A percentile compares a stretch with the other conserved stretches of the same genome.
These are phyloP conservation scores for Ceratobasidium sp. DNA, from an alignment of 1,284 basidiomycete genomes.

Conservation along the genomic window DNA sequence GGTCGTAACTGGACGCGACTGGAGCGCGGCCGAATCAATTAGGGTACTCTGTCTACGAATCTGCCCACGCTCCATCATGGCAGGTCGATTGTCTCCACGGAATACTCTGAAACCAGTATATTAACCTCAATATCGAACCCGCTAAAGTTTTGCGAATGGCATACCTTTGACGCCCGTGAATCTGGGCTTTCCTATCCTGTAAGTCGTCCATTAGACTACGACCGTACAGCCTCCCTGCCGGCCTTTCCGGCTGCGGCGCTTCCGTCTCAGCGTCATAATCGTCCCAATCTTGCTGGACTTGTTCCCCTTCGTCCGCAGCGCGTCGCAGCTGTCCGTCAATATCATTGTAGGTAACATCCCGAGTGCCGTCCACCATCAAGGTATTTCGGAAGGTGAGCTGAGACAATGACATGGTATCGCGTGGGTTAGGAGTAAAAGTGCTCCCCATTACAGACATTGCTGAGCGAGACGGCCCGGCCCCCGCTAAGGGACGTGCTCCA, in stretches of 20 bases:
- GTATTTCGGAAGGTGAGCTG: slow-evolving; percentile 84
- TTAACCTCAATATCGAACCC: slow-evolving; percentile 16
- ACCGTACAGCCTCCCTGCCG: slow-evolving; percentile 80
- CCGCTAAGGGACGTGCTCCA: slow-evolving; percentile 53
- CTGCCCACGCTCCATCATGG: slow-evolving; percentile 79
- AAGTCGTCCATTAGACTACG: slow-evolving; percentile 83
- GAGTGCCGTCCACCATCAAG: slow-evolving; percentile 70
- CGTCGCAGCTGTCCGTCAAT: slow-evolving; percentile 67
- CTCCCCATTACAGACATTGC: slow-evolving; percentile 53
- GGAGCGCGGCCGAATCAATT: slow-evolving; percentile 73
- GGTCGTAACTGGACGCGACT: slow-evolving; percentile 58
- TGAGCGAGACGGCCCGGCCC: slow-evolving; percentile 19
- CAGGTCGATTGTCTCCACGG: slow-evolving; percentile 77
- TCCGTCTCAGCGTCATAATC: slow-evolving; percentile 54
- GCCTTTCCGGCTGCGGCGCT: slow-evolving; percentile 58
- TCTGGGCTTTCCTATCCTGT: slow-evolving; percentile 75
- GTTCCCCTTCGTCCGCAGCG: slow-evolving; percentile 76
- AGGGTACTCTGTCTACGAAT: slow-evolving; percentile 68
- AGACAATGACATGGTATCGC: slow-evolving; percentile 73
- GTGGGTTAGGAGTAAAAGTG: slow-evolving; percentile 79
- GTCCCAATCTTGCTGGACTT: slow-evolving; percentile 62
- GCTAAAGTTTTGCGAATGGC: slow-evolving; percentile 41
- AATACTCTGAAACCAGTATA: slow-evolving; percentile 63
- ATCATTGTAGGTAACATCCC: slow-evolving; percentile 69
- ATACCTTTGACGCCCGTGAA: slow-evolving; percentile 79